Conservation (phyloP, 2,329 filamentous ascomycete species). For the Chrysosporium queenslandicum region DNA sequence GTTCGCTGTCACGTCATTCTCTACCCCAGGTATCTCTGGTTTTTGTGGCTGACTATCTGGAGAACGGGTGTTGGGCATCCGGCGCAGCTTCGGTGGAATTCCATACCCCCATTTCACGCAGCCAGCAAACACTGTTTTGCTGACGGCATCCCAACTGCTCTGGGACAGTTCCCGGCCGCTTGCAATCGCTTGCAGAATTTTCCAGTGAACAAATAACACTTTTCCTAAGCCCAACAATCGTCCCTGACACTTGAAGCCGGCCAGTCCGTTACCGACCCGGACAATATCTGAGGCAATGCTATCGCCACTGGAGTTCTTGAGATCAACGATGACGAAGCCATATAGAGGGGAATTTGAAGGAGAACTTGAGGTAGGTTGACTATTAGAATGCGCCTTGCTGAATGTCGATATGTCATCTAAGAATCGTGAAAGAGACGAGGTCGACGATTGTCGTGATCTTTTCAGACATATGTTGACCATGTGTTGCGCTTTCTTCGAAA, state of each 20-base stretch:
- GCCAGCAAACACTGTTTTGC: conserved; percentile 26
- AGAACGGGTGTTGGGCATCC: neutral
- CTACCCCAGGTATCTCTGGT: neutral
- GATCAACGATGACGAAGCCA: conserved; percentile 26
- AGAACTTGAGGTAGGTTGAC: neutral
- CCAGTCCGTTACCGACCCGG: conserved; percentile 22
- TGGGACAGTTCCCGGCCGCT: neutral
- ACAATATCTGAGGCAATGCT: conserved; percentile 12
- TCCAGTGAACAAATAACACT: conserved; percentile 28
- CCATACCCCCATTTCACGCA: conserved; percentile 25
- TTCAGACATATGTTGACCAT: neutral
- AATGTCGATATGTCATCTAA: neutral
- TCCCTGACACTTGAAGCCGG: conserved; percentile 18
- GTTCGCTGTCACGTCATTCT: conserved; percentile 19
- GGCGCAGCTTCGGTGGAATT: neutral
- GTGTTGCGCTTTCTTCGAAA: neutral
- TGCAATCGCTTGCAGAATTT: conserved; percentile 6
- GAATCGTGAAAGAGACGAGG: neutral
- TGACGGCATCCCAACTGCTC: conserved; percentile 24
- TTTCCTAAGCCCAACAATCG: conserved; percentile 19
- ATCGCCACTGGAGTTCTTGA: neutral
- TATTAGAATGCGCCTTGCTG: neutral
- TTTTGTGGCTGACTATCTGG: neutral
- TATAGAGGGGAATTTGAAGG: neutral
- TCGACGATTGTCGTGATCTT: neutral